phyloP scores from a whole-genome alignment of 2,329 filamentous ascomycete genomes.

The Fusarium brachygibbosum region DNA sequence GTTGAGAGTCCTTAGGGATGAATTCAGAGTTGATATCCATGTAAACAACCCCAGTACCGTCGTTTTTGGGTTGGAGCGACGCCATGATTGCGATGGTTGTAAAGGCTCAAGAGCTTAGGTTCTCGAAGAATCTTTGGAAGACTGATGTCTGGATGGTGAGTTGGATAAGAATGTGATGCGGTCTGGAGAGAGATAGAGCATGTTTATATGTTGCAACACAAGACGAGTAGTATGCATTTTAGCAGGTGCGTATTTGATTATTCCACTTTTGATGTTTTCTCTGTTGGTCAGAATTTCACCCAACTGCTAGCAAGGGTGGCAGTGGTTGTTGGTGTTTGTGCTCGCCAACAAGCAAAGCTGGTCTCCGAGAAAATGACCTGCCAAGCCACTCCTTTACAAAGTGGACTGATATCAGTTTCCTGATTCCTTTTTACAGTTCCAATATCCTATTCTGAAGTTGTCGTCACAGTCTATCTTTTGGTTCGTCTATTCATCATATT shows the following conservation, averaged over 20 bases:
- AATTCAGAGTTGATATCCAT: not conserved
- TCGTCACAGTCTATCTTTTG: not conserved
- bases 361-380: not conserved
- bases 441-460: not conserved
- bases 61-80: not conserved
- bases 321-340: not conserved
- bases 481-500: not conserved
- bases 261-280: not conserved
- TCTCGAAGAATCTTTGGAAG: not conserved
- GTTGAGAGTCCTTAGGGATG: not conserved
- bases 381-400: not conserved
- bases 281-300: not conserved
- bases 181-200: not conserved
- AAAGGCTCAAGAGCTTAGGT: not conserved
- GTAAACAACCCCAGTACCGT: not conserved
- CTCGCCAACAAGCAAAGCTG: not conserved
- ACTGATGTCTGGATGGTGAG: not conserved
- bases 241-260: not conserved
- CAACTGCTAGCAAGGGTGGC: not conserved
- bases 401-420: not conserved
- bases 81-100: not conserved
- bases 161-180: not conserved
- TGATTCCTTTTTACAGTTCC: not conserved
- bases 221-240: too few species aligned
- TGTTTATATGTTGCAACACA: not conserved